A percentile compares a stretch with the other conserved stretches of the same genome.
Conservation (phyloP, 768 basidiomycete species). For the Trametes punicea region DNA sequence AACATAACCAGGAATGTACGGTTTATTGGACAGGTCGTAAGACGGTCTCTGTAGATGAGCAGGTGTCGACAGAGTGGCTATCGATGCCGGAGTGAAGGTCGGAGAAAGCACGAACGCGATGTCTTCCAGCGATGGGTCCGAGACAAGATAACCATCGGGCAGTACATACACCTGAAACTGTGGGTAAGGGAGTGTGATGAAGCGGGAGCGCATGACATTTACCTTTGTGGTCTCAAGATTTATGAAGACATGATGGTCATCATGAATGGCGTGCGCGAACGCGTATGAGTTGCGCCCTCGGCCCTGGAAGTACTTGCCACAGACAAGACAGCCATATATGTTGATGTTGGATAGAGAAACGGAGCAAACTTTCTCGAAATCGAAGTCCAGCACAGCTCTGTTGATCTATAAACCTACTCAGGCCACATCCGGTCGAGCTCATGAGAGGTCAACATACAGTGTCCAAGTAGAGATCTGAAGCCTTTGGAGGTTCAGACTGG, state of each 20-base stretch:
- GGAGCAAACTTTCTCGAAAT: slow-evolving; percentile 98
- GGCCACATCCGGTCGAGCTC: neutral
- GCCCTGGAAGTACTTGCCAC: slow-evolving; percentile 98
- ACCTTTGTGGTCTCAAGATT: slow-evolving; percentile 94
- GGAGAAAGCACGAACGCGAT: slow-evolving; percentile 89
- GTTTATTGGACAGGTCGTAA: slow-evolving; percentile 77
- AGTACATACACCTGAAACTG: slow-evolving; percentile 83
- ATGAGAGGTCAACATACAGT: slow-evolving; percentile 52
- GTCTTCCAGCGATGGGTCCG: slow-evolving; percentile 95
- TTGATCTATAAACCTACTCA: slow-evolving; percentile 61
- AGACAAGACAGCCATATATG: slow-evolving; percentile 95
- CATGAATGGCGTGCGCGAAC: slow-evolving; percentile 95
- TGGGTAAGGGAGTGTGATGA: slow-evolving; percentile 15
- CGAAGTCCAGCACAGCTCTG: slow-evolving; percentile 88
- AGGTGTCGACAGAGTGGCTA: slow-evolving; percentile 54
- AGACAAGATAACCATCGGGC: slow-evolving; percentile 94
- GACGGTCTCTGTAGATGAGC: slow-evolving; percentile 66
- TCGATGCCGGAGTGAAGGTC: slow-evolving; percentile 64
- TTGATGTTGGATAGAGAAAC: slow-evolving; percentile 96
- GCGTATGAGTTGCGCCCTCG: slow-evolving; percentile 91
- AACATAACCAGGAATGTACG: slow-evolving; percentile 91
- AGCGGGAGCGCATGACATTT: slow-evolving; percentile 19
- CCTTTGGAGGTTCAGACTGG: slow-evolving; percentile 29
- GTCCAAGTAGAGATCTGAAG: slow-evolving; percentile 92
- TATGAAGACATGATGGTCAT: slow-evolving; percentile 98